These are phyloP conservation scores for Diaporthe longicolla DNA, from an alignment of 2,329 filamentous ascomycete genomes.

Conservation along the genomic window DNA sequence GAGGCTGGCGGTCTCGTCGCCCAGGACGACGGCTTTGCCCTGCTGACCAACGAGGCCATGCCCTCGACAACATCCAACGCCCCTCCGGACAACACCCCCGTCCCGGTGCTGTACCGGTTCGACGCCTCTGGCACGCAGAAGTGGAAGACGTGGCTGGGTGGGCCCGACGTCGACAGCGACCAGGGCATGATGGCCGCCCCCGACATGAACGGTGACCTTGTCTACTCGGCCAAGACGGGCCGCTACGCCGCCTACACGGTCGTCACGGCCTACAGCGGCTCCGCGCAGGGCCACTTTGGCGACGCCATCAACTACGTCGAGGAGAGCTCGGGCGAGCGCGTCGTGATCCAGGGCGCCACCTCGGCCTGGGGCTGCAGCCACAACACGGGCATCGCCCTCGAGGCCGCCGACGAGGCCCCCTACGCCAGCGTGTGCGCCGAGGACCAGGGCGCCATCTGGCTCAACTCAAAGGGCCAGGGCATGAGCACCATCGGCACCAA, in stretches of 20 bases:
- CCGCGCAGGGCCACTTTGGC: constrained; percentile 69
- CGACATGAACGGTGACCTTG: constrained; percentile 74
- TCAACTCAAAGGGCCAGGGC: constrained; percentile 71
- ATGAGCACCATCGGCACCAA: constrained; percentile 69
- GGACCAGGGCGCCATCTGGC: constrained; percentile 75
- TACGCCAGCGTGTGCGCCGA: constrained; percentile 73
- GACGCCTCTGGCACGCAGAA: constrained; percentile 64
- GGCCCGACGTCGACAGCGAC: constrained; percentile 64
- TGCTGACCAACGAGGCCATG: constrained; percentile 71
- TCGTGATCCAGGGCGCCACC: constrained; percentile 65
- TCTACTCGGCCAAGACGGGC: constrained; percentile 68
- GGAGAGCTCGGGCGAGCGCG: constrained; percentile 62
- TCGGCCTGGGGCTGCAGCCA: constrained; percentile 74
- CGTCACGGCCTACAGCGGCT: constrained; percentile 69
- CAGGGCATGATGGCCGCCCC: constrained; percentile 63
- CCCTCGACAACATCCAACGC: constrained; percentile 64
- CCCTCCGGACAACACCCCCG: constrained; percentile 62
- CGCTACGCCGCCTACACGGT: constrained; percentile 75
- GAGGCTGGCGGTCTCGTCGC: constrained; percentile 74
- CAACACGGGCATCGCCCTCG: constrained; percentile 76
- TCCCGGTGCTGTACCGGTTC: constrained; percentile 72
- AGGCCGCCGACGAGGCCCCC: constrained; percentile 69
- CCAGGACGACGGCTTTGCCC: constrained; percentile 74
- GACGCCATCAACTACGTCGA: constrained; percentile 63
- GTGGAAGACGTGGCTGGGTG: constrained; percentile 72